Evolutionary conservation across 2,329 filamentous ascomycete genomes (phyloP), one percentile per base, ranked within the genome.

Genomic region (Aspergillus versicolor): DNA sequence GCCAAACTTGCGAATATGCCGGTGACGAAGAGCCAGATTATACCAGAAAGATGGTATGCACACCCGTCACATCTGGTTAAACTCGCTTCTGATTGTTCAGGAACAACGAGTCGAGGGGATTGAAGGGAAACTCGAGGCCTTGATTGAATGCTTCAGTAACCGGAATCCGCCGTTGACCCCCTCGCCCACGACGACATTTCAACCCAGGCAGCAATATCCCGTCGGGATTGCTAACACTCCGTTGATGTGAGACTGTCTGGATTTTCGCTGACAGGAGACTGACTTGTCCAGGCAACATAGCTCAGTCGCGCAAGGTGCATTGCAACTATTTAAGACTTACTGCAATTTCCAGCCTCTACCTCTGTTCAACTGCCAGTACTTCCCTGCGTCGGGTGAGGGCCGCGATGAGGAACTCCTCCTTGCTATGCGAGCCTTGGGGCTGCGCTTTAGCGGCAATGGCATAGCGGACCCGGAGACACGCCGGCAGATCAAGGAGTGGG

Each of bases 261-360:
- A 3, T 2, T 24, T 6, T 21, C 13, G 2, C 37, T 19, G 3
- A 37, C 4, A 2, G 34, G 46, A 4, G n/a, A 27, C 41, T 41
- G 34, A 38, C 21, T 17, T 40, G n/a, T 17, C 6, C 34, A 24
- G 42, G 3, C 46, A 17, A 41, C 19, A 12, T 21, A 52, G 45
- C 8, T 53, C 56, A 24, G 40, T 52, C 3, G 46, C 46, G 5
- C 13, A 17, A 15, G 50, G 55, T 17, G 59, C 61, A 9, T 54
- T 61, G 4, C 54, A 72, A 8, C 60, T 69, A 3, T 74, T 70
- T 49, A 58, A 71, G 11, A 66, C 44, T 2, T 71, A 66, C 27
- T 72, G 70, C 52, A 69, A 73, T 37, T 68, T 61, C n/a, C 72
- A 73, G 24, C 72, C 71, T 22, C 60, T 73, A 15, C 64, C 68